A percentile compares a stretch with the other conserved stretches of the same genome.
Conservation (phyloP, 192 early-diverging fungal species). For the Rhizophagus clarus region DNA sequence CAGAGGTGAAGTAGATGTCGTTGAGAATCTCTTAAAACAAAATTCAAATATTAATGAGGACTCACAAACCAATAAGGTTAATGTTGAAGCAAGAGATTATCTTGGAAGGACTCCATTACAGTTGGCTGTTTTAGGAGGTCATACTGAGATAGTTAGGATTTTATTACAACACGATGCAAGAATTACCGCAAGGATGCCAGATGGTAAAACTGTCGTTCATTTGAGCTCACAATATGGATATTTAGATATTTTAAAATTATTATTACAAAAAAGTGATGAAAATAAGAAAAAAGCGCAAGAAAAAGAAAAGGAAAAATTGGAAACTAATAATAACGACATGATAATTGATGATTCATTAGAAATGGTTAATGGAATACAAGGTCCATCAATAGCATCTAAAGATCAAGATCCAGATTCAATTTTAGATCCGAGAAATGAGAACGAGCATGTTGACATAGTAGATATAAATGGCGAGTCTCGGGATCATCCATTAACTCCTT, state of each 20-base stretch:
- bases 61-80: too few relatives aligned
- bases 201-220: constrained; percentile 6
- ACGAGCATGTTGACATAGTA: not conserved
- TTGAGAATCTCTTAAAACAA: not conserved
- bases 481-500: constrained; percentile 5
- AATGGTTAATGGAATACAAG: not conserved
- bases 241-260: constrained; percentile 9
- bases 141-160: not conserved
- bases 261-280: constrained; percentile 5
- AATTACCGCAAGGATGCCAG: not conserved
- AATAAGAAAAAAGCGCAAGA: constrained; percentile 12
- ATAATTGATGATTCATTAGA: not conserved
- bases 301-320: not conserved
- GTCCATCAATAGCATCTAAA: not conserved
- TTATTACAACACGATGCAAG: constrained; percentile 7
- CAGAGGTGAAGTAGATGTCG: not conserved
- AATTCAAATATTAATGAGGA: not conserved
- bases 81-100: constrained; percentile 13
- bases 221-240: not conserved
- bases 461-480: constrained; percentile 13
- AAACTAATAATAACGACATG: not conserved
- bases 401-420: too few relatives aligned
- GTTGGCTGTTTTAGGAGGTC: constrained; percentile 11
- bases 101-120: constrained; percentile 23
- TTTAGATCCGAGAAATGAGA: not conserved